Evolutionary conservation across 306 rosid genomes (phyloP), one percentile per base, ranked within the genome.

Genomic region (Astragalus glycyphyllos): DNA sequence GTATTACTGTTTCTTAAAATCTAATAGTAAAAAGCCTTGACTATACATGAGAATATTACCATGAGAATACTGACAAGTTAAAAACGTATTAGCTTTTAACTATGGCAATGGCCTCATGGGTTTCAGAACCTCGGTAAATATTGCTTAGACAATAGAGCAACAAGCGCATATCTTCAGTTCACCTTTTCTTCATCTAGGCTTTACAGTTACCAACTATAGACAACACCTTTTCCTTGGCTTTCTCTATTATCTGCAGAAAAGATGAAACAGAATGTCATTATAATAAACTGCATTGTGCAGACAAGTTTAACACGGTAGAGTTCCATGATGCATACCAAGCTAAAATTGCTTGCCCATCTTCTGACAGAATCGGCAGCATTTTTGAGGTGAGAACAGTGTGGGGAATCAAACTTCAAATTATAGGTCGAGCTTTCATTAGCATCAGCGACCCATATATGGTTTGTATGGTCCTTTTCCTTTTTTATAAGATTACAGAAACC

Each of bases 381-480:
- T 87, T 75, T 84, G 62, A 93, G 81, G 84, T 90, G 94, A 78
- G 89, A 83, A 82, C 85, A 83, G 16, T 69, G 79, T 4, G 46
- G 63, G 47, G 87, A 65, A 82, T 90, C 92, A 69, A 86, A 86
- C 60, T 72, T 83, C 76, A 83, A 67, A 85, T 80, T 82, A 85
- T 88, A 90, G 10, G 88, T 65, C 7, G 97, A 88, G 58, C 68
- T 87, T 75, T 90, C 94, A 11, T 86, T 76, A 15, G 94, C 97
- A 72, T 90, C 97, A 15, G 96, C 96, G 56, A 87, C 89, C 98
- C 96, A 88, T 12, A 87, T 79, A 73, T 48, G 75, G 77, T 90
- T 88, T 50, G 17, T 53, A 20, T 84, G 83, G 78, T 93, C 98
- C 82, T 84, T 86, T 51, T 77, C 81, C 67, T 67, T 93, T 84